Evolutionary conservation across 1,284 basidiomycete species (phyloP), one percentile per base, ranked within the genome.

Genomic region (Cutaneotrichosporon cutaneum): DNA sequence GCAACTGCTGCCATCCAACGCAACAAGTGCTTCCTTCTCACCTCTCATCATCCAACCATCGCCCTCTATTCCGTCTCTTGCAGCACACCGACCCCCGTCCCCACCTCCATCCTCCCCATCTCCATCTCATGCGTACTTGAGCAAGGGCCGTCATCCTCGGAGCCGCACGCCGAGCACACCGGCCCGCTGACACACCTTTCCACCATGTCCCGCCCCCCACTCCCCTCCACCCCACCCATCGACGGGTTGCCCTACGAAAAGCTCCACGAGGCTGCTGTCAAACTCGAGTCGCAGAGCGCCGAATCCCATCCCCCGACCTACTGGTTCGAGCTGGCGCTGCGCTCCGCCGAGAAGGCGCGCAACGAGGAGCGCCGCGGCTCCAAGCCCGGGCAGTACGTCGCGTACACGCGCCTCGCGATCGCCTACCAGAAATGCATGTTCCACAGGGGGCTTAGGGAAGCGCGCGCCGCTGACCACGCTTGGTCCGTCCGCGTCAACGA

Each of bases 301-400:
- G 51, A 54, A 36, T 59, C 65, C 13, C 69, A 62, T 33, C 57
- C 72, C 9, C 71, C 76, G 10, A 67, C 70, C 48, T 68, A 70
- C 60, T 79, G 78, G 78, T 70, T 79, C 51, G 70, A 73, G 35
- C 61, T 68, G n/a, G 76, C 77, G 0, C 55, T 60, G n/a, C 63
- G 71, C 47, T 72, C 75, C 35, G 70, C 69, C 0, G 73, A 78
- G n/a, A 62, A 71, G 13, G 76, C 77, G 8, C 61, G 71, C 26
- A 42, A 72, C 10, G 77, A 77, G 18, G 76, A 79, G 57, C 63
- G 71, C 2, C 61, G 61, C 22, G 60, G 63, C 1, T 68, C 65
- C 56, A 70, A 71, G 56, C 71, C 77, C 44, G 73, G 75, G 42
- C 68, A 74, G 65, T 77, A 77, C 61, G 65, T 78, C 42, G 70